Evolutionary conservation across 257 asterid species (phyloP).

Genomic region (Fraxinus anomala): DNA sequence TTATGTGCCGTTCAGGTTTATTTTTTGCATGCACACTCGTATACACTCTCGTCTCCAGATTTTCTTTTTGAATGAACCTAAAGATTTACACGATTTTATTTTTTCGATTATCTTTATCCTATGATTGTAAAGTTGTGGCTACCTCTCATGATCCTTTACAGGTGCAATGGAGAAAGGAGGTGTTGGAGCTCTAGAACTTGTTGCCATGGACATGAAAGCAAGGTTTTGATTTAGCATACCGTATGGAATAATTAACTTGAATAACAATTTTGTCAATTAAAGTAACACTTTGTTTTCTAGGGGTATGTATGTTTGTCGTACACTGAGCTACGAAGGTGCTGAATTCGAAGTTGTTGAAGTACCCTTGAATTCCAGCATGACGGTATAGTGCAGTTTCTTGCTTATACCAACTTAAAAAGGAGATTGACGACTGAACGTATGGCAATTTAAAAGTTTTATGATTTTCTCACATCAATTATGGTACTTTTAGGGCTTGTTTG

Average conservation of each 20-base stretch:
- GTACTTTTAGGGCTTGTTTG: background rate
- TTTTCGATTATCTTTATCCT: background rate
- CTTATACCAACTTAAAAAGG: slow-evolving; percentile 25
- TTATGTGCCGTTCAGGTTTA: slow-evolving; percentile 14
- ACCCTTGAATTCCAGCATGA: slow-evolving; percentile 78
- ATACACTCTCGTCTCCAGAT: slow-evolving; percentile 3
- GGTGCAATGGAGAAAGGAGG: slow-evolving; percentile 97
- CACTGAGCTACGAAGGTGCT: slow-evolving; percentile 91
- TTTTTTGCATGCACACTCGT: background rate
- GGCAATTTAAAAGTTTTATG: background rate
- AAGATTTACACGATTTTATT: slow-evolving; percentile 5
- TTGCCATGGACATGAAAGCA: slow-evolving; percentile 99
- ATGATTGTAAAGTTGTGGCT: background rate
- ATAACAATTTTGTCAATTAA: slow-evolving; percentile 26
- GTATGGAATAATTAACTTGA: slow-evolving; percentile 9
- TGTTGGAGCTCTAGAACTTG: slow-evolving; percentile 99
- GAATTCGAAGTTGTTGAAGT: slow-evolving; percentile 98
- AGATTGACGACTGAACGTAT: background rate
- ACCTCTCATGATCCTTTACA: slow-evolving; percentile 34
- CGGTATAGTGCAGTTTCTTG: slow-evolving; percentile 46
- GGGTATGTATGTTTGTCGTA: slow-evolving; percentile 99
- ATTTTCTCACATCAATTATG: background rate
- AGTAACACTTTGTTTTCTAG: slow-evolving; percentile 40
- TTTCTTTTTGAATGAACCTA: background rate
- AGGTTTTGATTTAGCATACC: slow-evolving; percentile 51